Evolutionary conservation across 1,284 basidiomycete species (phyloP), one percentile per base, ranked within the genome.

Genomic region (Rhodotorula sp.): DNA sequence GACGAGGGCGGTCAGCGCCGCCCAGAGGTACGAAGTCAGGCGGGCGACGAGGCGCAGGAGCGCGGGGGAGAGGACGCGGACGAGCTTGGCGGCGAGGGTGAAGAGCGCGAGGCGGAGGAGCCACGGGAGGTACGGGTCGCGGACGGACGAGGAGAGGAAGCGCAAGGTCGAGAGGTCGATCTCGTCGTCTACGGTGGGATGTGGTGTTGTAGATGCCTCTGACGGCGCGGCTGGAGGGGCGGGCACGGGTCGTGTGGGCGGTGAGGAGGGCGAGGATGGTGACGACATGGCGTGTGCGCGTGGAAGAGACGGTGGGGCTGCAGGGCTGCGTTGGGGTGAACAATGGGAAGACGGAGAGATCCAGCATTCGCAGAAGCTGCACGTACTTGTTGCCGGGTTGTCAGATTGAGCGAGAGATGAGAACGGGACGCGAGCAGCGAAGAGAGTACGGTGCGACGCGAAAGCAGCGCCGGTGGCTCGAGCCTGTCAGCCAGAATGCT

Each of bases 91-190:
- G 51, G 32, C 15, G 8, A 63, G 41, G 39, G 66, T 66, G 29
- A 66, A 65, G 50, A 59, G 37, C 41, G 46, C 39, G 63, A 69
- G 59, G 57, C 60, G 67, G 54, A 56, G n/a, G 46, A 66, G 60
- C 50, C 57, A 72, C 12, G 64, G 64, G 63, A 66, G 62, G 27
- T 48, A 72, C 29, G 58, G 60, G 41, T 61, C 17, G 29, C 60
- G 66, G 50, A 66, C 22, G 21, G 66, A 58, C 13, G 59, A 27
- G 7, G 54, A 32, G 46, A 72, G 32, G 46, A 46, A 69, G 34
- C 63, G 55, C 48, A 63, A 63, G 39, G 70, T 72, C 36, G 70
- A 72, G 13, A 17, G 36, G 60, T 72, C 70, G 44, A 66, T 68
- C 37, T 61, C 60, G 37, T 56, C 36, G 48, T 67, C 62, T 62